Evolutionary conservation across 768 basidiomycete species (phyloP), one percentile per base, ranked within the genome.

Genomic region (Hypholoma sublateritium): DNA sequence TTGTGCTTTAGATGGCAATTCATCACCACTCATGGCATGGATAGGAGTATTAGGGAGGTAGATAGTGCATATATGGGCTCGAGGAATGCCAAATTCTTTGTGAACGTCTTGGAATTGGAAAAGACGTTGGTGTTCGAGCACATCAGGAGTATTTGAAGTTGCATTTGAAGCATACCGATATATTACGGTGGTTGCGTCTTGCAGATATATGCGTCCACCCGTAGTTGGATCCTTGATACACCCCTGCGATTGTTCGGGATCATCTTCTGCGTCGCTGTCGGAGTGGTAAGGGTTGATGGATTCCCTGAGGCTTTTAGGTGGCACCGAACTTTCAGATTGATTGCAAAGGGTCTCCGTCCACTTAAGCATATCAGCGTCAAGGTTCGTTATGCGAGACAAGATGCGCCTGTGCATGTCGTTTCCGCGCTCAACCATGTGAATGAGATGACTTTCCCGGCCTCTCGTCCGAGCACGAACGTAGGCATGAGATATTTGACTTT

Each of bases 211-310:
- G 46, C 79, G 78, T 19, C 82, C 79, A 45, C 85, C 77, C 11
- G 87, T 85, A 2, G 80, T 78, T 1, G 91, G 81, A 64, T 92
- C 88, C 59, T 77, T 69, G 44, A 92, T 77, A 58, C 60, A 82
- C 17, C 68, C 60, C 44, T 65, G 69, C 17, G 56, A 55, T 19
- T 47, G 58, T n/a, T 67, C 61, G 1, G 47, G 61, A 5, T 72
- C 70, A 14, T 76, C 77, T 37, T 84, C 80, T 28, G 78, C 79
- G 13, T 80, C 82, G 47, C 72, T 77, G 54, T 83, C 82, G 0
- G 78, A 79, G 41, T 74, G 71, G 58, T 78, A 80, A n/a, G 78
- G 66, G 56, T 79, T 66, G 25, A 65, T 65, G 43, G 69, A 70
- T 50, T 79, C 75, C 19, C 61, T 67, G 13, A 85, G 60, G 25